Base-by-base conservation (phyloP, 1,284 basidiomycete genomes). In the Pseudozyma thailandica region DNA sequence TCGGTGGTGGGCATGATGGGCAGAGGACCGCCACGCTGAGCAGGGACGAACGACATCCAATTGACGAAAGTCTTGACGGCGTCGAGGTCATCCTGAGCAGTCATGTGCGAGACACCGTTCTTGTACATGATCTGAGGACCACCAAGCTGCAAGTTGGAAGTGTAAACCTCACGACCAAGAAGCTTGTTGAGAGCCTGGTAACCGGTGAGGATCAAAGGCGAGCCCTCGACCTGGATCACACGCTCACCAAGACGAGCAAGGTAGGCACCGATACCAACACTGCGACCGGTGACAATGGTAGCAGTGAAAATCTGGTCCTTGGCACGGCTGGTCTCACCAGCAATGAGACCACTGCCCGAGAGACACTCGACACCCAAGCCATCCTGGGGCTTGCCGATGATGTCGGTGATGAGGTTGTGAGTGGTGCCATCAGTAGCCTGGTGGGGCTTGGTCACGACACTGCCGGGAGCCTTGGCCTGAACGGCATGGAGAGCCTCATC, bases 261-360 rank as follows among this genome's bases (percentile, higher is more conserved):
- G 85, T 99, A 98, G 35, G 96, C 96, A 82, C 96, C 96, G 79
- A 98, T 99, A 85, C 96, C 96, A 76, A 99, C 96, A 6, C 94
- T 98, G 55, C 96, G 92, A 75, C 94, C 96, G 41, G 94, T 97
- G 77, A 98, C 95, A 79, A 99, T 90, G 20, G 96, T 98, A 84
- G 98, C 94, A 50, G 96, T 99, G 87, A 99, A 99, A 84, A 98
- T 97, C 83, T 98, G 93, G 79, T 98, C 94, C 84, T 97, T 97
- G 0, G 96, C 96, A 41, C 96, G 90, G 45, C 94, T 96, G 0
- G 96, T 98, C 85, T 97, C 96, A 68, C 96, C 96, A 38, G 96
- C 96, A 81, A 99, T 98, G 77, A 99, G 89, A 85, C 96, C 96
- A 38, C 94, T 97, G 42, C 96, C 96, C 80, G 88, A 92, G 81